Conservation (phyloP, 306 rosid species). For the Amphicarpaea edgeworthii region DNA sequence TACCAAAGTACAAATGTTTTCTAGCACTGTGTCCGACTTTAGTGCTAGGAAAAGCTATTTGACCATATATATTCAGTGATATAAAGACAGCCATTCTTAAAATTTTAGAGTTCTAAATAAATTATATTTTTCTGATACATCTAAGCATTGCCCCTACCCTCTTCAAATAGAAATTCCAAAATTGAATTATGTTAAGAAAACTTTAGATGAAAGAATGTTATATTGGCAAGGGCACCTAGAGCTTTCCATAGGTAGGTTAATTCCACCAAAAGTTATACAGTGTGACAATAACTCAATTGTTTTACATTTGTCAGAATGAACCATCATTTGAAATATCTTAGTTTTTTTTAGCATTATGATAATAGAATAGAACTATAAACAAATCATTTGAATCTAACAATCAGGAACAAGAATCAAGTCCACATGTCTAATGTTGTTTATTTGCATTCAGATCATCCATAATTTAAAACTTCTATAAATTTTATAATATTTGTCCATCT, state of each 20-base stretch:
- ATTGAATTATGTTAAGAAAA: constrained; percentile 1
- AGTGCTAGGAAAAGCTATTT: not conserved
- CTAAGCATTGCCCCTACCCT: constrained; percentile 12
- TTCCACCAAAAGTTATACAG: not conserved
- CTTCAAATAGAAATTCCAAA: constrained; percentile 31
- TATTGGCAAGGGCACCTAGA: constrained; percentile 22
- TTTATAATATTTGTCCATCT: not conserved
- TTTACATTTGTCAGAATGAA: constrained; percentile 17
- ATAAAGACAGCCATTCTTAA: not conserved
- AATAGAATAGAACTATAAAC: constrained; percentile 11
- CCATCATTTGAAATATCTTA: constrained; percentile 27
- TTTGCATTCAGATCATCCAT: constrained; percentile 10
- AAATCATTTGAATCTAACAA: constrained; percentile 38
- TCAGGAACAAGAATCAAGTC: constrained; percentile 4
- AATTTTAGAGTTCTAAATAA: constrained; percentile 28
- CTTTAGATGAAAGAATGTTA: constrained; percentile 17
- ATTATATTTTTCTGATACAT: constrained; percentile 20
- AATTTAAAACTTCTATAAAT: not conserved
- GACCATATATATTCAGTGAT: constrained; percentile 32
- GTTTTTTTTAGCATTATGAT: not conserved
- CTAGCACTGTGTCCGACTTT: not conserved
- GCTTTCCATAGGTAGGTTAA: constrained; percentile 22
- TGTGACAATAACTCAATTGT: not conserved
- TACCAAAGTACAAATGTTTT: constrained; percentile 24
- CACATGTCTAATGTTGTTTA: not conserved